Base-by-base conservation (phyloP, 169 alveolate species). In the Theileria annulata region DNA sequence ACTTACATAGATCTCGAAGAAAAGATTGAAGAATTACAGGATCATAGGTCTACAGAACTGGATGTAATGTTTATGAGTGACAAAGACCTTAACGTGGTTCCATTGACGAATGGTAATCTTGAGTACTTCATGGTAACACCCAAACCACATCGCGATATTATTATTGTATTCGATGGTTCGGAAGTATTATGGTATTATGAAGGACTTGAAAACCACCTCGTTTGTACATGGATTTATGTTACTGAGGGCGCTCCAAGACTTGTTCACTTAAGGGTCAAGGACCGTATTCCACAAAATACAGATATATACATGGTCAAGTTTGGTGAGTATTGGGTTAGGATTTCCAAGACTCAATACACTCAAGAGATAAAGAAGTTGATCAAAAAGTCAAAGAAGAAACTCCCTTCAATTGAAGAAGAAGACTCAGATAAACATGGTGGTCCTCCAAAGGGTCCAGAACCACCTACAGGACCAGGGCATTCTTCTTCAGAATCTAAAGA, bases 201-300 rank as follows among this genome's bases (percentile, higher is more conserved):
- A 62, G 71, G 71, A 19, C 71, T 62, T 21, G 71, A 62, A 3
- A 30, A 23, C 6, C 2, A 2, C 31, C 31, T 62, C 5, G 37
- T 37, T 28, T 28, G 37, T 37, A 47, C 49, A 31, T 62, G 71
- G 71, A 31, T 62, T 21, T 62, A 62, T 21, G 4, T 62, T 37
- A 2, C 2, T 37, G 25, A 15, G 1, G 31, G 37, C 0, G n/a
- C 1, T 15, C 42, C 71, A 21, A 2, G 3, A 21, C 31, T 62
- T 31, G 31, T 62, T 19, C 71, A 62, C 31, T 62, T 62, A 3
- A 62, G 71, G 48, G 33, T 62, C 3, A 62, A 37, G 25, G 71
- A 62, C 8, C 25, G 51, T 17, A n/a, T n/a, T 21, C 48, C 42
- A 37, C 48, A 6, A 27, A 31, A 62, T 37, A 37, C n/a, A 8